These are phyloP conservation scores for Fusarium coicis DNA, from an alignment of 2,329 filamentous ascomycete genomes.

Conservation along the genomic window DNA sequence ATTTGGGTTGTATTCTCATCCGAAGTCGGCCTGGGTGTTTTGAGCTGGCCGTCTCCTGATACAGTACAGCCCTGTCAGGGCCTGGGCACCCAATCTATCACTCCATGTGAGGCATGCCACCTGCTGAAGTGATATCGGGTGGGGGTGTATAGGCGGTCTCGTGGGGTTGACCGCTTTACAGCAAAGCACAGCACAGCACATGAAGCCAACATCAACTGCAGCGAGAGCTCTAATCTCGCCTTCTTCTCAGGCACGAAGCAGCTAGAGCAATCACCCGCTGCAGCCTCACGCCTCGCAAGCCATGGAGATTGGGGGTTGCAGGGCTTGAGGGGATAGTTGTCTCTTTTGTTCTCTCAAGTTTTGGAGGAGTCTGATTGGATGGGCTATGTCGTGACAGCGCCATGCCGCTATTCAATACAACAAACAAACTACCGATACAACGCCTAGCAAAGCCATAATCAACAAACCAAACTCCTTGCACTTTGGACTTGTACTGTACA, in stretches of 20 bases:
- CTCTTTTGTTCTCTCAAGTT: slow-evolving; percentile 30
- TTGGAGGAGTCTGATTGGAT: slow-evolving; percentile 13
- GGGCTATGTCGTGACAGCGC: slow-evolving; percentile 12
- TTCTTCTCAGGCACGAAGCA: slow-evolving; percentile 16
- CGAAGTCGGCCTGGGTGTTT: slow-evolving; percentile 4
- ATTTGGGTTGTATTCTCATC: background rate
- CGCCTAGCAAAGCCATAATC: background rate
- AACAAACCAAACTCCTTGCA: slow-evolving; percentile 4
- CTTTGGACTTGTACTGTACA: background rate
- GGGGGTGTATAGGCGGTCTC: slow-evolving; percentile 21
- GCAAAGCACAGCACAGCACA: background rate
- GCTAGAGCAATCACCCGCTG: slow-evolving; percentile 15
- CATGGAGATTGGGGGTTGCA: background rate
- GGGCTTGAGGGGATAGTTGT: slow-evolving; percentile 10
- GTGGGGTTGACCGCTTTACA: slow-evolving; percentile 14
- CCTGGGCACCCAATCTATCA: slow-evolving; percentile 13
- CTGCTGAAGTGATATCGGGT: slow-evolving; percentile 10
- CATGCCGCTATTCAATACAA: slow-evolving; percentile 11
- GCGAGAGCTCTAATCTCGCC: background rate
- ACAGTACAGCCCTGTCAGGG: background rate
- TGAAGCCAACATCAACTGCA: background rate
- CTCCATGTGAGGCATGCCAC: slow-evolving; percentile 26
- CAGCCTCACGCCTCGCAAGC: slow-evolving; percentile 25
- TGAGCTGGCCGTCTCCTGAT: slow-evolving; percentile 20
- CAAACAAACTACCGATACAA: slow-evolving; percentile 19